A percentile compares a stretch with the other conserved stretches of the same genome.
phyloP scores from a whole-genome alignment of 495 filamentous ascomycete genomes.

The Apiosordaria backusii region DNA sequence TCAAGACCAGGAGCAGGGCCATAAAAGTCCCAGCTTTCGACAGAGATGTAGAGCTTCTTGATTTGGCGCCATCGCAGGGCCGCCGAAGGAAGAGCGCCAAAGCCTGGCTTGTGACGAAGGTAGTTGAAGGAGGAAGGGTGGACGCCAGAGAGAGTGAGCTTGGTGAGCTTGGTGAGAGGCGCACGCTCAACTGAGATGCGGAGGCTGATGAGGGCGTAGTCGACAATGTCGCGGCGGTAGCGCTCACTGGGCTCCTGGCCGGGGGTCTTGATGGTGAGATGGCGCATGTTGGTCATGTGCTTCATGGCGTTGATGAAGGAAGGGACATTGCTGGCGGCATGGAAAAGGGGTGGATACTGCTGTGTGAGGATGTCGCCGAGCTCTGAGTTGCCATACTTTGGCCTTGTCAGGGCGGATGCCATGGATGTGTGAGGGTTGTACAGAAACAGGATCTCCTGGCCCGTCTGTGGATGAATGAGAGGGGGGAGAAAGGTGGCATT shows the following conservation, averaged over 20 bases:
- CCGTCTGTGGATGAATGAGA: slow-evolving; percentile 64
- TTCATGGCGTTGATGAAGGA: slow-evolving; percentile 70
- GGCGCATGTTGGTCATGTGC: slow-evolving; percentile 58
- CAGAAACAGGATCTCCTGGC: slow-evolving; percentile 68
- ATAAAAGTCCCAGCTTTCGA: slow-evolving; percentile 60
- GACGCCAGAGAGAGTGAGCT: slow-evolving; percentile 61
- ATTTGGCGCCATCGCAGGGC: slow-evolving; percentile 68
- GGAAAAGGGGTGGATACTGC: slow-evolving; percentile 79
- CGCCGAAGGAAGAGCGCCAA: slow-evolving; percentile 62
- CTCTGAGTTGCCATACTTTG: slow-evolving; percentile 62
- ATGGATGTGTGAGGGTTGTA: slow-evolving; percentile 65
- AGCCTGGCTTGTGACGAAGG: slow-evolving; percentile 61
- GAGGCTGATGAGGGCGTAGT: slow-evolving; percentile 77
- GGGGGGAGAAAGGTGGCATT: slow-evolving; percentile 71
- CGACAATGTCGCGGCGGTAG: slow-evolving; percentile 69
- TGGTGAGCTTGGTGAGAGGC: slow-evolving; percentile 54
- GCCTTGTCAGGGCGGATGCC: slow-evolving; percentile 44
- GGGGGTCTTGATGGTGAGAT: slow-evolving; percentile 68
- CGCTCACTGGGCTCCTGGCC: slow-evolving; percentile 62
- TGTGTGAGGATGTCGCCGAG: slow-evolving; percentile 68
- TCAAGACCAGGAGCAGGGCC: slow-evolving; percentile 53
- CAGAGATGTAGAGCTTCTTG: slow-evolving; percentile 60
- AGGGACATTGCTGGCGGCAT: slow-evolving; percentile 76
- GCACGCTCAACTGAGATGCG: slow-evolving; percentile 71
- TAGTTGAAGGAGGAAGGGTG: slow-evolving; percentile 69